phyloP scores from a whole-genome alignment of 2,329 filamentous ascomycete species.

The Fusarium lyarnte region DNA sequence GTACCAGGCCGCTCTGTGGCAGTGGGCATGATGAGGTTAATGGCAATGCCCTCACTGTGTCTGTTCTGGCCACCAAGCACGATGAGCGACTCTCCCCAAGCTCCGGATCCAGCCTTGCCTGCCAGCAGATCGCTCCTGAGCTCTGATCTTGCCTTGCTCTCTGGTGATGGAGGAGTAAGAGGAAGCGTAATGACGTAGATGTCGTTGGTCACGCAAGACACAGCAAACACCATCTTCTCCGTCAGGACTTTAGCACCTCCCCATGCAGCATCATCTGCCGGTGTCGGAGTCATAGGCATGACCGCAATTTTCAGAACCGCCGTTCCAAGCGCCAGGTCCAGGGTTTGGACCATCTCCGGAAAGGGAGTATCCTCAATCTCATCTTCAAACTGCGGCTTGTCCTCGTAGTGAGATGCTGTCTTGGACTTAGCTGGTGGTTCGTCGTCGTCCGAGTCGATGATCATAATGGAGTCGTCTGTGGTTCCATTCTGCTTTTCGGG shows the following conservation, averaged over 20 bases:
- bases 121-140: conserved; percentile 61
- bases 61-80: conserved; percentile 63
- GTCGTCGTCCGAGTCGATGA: conserved; percentile 72
- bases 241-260: conserved; percentile 60
- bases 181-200: conserved; percentile 68
- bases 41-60: conserved; percentile 64
- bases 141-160: conserved; percentile 66
- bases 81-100: conserved; percentile 70
- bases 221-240: conserved; percentile 68
- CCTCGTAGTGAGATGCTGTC: conserved; percentile 52
- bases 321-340: conserved; percentile 69
- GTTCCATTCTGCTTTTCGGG: conserved; percentile 63
- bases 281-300: conserved; percentile 60
- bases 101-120: conserved; percentile 66
- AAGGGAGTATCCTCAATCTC: conserved; percentile 59
- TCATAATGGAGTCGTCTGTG: conserved; percentile 65
- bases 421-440: conserved; percentile 51
- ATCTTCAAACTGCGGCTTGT: conserved; percentile 69
- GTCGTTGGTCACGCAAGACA: conserved; percentile 66
- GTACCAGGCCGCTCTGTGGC: conserved; percentile 50
- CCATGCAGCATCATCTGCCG: conserved; percentile 59
- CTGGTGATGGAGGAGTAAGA: conserved; percentile 68
- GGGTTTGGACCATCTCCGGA: conserved; percentile 65
- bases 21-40: conserved; percentile 60
- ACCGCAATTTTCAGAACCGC: conserved; percentile 66